A percentile compares a stretch with the other conserved stretches of the same genome.
Conservation (phyloP, 2,329 filamentous ascomycete genomes). For the Grosmannia clavigera region DNA sequence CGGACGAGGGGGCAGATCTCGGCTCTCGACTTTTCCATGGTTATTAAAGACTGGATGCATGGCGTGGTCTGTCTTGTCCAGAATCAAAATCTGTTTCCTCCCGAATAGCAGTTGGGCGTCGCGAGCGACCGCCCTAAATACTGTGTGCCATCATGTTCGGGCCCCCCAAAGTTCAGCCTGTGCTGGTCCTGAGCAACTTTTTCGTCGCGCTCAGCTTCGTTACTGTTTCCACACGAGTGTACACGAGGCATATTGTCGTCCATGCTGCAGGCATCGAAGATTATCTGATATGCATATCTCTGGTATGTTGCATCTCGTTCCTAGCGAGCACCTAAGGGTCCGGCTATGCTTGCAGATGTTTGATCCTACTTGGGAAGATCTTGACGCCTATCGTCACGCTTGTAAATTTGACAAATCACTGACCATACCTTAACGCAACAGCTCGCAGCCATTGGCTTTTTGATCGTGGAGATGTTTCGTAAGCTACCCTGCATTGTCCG, state of each 20-base stretch:
- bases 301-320: not conserved
- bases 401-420: not conserved
- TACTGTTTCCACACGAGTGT: not conserved
- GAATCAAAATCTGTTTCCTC: no score
- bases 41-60: no score
- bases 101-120: no score
- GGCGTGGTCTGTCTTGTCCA: no score
- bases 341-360: no score
- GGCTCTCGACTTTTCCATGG: no score
- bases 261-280: not conserved
- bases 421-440: not conserved
- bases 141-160: not conserved
- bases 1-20: no score
- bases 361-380: no score
- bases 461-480: conserved; percentile 3
- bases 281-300: not conserved
- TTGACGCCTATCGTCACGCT: no score
- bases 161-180: not conserved
- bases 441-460: not conserved
- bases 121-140: not conserved
- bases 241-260: not conserved
- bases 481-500: not conserved
- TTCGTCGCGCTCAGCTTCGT: not conserved
- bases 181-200: conserved; percentile 3
- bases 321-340: not conserved